These are phyloP conservation scores for Metschnikowia dekortorum DNA, from an alignment of 805 yeast species.

Conservation along the genomic window DNA sequence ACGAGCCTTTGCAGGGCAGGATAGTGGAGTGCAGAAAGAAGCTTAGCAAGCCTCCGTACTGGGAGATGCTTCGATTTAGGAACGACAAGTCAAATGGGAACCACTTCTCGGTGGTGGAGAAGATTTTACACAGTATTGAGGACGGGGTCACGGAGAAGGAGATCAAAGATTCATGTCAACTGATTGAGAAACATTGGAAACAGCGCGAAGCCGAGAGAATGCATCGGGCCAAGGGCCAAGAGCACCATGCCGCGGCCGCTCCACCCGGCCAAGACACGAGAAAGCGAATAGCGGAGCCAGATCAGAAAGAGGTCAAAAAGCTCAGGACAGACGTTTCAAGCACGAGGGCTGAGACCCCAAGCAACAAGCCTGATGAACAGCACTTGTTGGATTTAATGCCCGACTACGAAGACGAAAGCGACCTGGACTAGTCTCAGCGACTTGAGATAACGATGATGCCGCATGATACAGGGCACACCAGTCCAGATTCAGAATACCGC, in stretches of 20 bases:
- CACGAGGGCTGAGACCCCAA: neutral
- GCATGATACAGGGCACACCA: neutral
- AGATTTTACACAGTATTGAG: constrained; percentile 75
- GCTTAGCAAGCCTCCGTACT: constrained; percentile 49
- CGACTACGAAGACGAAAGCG: constrained; percentile 19
- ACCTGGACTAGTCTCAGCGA: constrained; percentile 13
- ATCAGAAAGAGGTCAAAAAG: constrained; percentile 4
- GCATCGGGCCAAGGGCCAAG: constrained; percentile 13
- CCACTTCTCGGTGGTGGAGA: constrained; percentile 74
- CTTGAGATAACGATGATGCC: neutral
- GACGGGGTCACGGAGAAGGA: constrained; percentile 85
- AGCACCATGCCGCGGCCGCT: constrained; percentile 4
- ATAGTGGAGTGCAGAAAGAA: constrained; percentile 81
- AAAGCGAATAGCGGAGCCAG: constrained; percentile 7
- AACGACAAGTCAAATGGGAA: constrained; percentile 92
- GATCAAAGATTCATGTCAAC: constrained; percentile 51
- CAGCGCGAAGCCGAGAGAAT: constrained; percentile 44
- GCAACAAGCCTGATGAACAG: neutral
- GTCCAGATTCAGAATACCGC: neutral
- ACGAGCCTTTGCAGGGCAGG: constrained; percentile 84
- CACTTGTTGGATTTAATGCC: constrained; percentile 2
- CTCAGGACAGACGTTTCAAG: constrained; percentile 7
- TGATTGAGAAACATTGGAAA: constrained; percentile 60
- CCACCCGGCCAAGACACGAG: constrained; percentile 7
- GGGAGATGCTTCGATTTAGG: constrained; percentile 86